Evolutionary conservation across 805 yeast genomes (phyloP).

Genomic region (Saturnispora galanensis): DNA sequence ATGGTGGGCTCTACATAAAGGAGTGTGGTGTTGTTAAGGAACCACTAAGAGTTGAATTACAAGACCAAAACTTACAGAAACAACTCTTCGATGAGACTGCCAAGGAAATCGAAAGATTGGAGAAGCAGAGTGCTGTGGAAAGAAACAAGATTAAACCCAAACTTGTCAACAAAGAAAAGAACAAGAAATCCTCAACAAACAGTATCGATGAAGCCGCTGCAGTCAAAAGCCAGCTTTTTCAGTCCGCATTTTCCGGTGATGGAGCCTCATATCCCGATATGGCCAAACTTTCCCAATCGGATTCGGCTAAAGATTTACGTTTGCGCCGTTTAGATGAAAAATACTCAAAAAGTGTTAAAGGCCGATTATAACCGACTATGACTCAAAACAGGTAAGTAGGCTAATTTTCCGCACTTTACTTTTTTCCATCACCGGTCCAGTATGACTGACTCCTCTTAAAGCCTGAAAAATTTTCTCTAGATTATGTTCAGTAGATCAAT

Average conservation of each 20-base stretch:
- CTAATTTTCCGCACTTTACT: too few species aligned
- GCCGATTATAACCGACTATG: slow-evolving; percentile 3
- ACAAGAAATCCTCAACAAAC: neutral
- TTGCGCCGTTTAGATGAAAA: slow-evolving; percentile 20
- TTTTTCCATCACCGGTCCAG: too few species aligned
- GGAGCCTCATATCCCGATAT: slow-evolving; percentile 10
- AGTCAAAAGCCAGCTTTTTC: slow-evolving; percentile 16
- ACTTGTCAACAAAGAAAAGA: slow-evolving; percentile 7
- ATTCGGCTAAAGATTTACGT: slow-evolving; percentile 12
- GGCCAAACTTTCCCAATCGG: slow-evolving; percentile 7
- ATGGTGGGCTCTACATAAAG: slow-evolving; percentile 62
- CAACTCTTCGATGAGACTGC: slow-evolving; percentile 53
- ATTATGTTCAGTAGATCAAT: slow-evolving; percentile 1
- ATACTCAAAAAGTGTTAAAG: slow-evolving; percentile 1
- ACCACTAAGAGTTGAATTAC: slow-evolving; percentile 50
- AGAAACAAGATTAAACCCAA: slow-evolving; percentile 33
- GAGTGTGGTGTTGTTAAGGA: slow-evolving; percentile 54
- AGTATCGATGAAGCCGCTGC: neutral
- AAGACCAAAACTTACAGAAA: slow-evolving; percentile 50
- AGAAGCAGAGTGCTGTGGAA: slow-evolving; percentile 61
- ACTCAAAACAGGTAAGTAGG: too few species aligned
- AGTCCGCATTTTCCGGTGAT: slow-evolving; percentile 18
- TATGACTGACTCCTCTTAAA: neutral
- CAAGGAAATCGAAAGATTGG: slow-evolving; percentile 46
- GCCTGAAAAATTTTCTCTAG: neutral